Evolutionary conservation across 768 basidiomycete species (phyloP), one percentile per base, ranked within the genome.

Genomic region (Termitomyces titanicus): DNA sequence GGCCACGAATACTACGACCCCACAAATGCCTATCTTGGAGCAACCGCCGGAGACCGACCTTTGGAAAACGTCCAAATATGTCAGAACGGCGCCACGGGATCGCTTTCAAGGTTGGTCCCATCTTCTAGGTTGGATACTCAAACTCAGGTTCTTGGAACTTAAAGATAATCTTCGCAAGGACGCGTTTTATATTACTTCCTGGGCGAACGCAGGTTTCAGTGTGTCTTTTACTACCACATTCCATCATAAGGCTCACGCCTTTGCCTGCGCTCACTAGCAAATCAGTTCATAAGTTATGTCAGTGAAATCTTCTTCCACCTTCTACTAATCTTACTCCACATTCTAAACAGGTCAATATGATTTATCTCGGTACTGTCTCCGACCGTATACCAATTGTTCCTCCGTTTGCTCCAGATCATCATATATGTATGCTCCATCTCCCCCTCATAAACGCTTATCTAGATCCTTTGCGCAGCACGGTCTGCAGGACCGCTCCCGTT

Each of bases 161-260:
- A 27, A 53, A 77, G 79, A 79, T 56, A 80, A 80, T 55, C 67
- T 81, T 20, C 72, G 74, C 3, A 72, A 78, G 37, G 79, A 82
- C 54, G 72, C 70, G 1, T 65, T 76, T 56, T 85, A 84, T 61
- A 74, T 85, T 52, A 84, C 82, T 0, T 74, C 80, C 12, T 82
- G 79, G 79, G 68, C 77, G 6, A 77, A 74, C 51, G 81, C 80
- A 5, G 83, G 83, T 20, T 82, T 83, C 73, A 83, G 77, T 77
- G 53, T 56, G 75, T 71, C 18, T 29, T 51, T 18, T 31, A 22
- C 20, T 11, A 24, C 49, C 13, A 25, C 3, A 22, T n/a, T 25
- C 33, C 34, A 17, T 33, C 33, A 10, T 34, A 24, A 9, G 20
- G 25, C n/a, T 47, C 22, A 13, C 10, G 46, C 17, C 10, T 22